Percentiles rank a stretch among this genome's conserved stretches.
Evolutionary conservation across 495 filamentous ascomycete species (phyloP).

Genomic region (Hypoxylon fuscum): DNA sequence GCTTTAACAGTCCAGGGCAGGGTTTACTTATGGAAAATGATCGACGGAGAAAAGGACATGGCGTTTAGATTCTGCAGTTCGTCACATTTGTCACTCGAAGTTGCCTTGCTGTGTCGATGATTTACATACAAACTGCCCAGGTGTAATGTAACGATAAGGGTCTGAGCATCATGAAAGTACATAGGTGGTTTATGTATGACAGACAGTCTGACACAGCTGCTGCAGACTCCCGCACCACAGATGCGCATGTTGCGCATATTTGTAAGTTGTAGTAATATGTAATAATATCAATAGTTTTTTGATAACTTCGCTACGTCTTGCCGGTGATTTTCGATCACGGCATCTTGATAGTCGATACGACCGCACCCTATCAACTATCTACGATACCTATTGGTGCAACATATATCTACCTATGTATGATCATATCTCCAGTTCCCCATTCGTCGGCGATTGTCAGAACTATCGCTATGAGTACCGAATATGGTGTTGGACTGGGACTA

Average conservation of each 20-base stretch:
- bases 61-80: conserved; percentile 25
- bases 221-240: conserved; percentile 25
- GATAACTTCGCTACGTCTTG: conserved; percentile 26
- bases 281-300: conserved; percentile 33
- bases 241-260: conserved; percentile 31
- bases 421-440: conserved; percentile 7
- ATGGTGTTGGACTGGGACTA: conserved; percentile 13
- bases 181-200: too few relatives aligned
- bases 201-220: conserved; percentile 27
- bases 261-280: too few relatives aligned
- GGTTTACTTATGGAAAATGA: conserved; percentile 29
- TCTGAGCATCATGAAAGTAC: conserved; percentile 10
- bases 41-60: conserved; percentile 17
- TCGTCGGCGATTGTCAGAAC: conserved; percentile 27
- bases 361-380: background rate
- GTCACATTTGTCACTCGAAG: conserved; percentile 26
- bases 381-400: conserved; percentile 21
- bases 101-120: conserved; percentile 10
- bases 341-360: conserved; percentile 16
- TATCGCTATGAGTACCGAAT: conserved; percentile 11
- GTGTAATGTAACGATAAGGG: background rate
- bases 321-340: conserved; percentile 13
- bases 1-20: conserved; percentile 1
- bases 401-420: conserved; percentile 1
- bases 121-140: background rate